phyloP scores from a whole-genome alignment of 306 rosid genomes.

The Quercus robur region DNA sequence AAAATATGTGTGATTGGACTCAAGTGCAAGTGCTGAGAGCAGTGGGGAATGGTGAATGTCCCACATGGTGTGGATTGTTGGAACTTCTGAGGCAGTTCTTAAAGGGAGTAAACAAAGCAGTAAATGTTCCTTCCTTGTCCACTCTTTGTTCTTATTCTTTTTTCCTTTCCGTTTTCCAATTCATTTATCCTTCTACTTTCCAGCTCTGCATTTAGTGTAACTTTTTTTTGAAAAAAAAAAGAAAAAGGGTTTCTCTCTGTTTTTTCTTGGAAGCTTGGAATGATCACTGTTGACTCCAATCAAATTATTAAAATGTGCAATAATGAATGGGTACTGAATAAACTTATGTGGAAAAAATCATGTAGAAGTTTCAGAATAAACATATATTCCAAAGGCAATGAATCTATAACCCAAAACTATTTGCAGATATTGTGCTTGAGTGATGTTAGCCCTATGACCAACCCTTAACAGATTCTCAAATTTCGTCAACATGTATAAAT shows the following conservation, averaged over 20 bases:
- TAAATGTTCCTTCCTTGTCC: background rate
- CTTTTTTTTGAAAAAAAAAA: background rate
- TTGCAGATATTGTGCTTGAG: background rate
- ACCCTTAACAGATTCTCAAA: background rate
- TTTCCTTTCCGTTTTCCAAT: background rate
- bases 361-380: background rate
- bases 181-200: background rate
- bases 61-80: conserved; percentile 7
- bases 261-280: background rate
- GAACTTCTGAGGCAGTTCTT: background rate
- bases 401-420: background rate
- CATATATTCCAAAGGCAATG: background rate
- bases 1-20: background rate
- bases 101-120: background rate
- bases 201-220: background rate
- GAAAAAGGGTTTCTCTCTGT: background rate
- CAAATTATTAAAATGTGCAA: no score
- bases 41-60: conserved; percentile 1
- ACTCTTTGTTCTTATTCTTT: background rate
- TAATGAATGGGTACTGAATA: background rate
- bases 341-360: background rate
- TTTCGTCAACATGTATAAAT: background rate
- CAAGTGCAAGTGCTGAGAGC: background rate
- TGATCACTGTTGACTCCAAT: background rate
- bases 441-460: background rate